Base-by-base conservation (phyloP, 2,329 filamentous ascomycete genomes). In the Fusarium kyushuense region DNA sequence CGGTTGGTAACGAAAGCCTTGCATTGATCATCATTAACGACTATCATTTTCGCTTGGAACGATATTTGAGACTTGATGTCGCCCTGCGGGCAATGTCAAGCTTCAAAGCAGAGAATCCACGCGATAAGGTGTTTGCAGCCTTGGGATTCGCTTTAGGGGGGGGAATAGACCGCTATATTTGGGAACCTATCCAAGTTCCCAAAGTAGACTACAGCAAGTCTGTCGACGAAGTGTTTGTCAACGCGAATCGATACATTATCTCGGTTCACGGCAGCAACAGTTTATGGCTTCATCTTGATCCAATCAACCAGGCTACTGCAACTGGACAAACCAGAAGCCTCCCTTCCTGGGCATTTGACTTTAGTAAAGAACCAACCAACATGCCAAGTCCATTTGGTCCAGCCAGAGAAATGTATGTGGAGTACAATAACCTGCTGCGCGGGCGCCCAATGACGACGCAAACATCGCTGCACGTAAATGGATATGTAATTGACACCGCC, bases 41-140 rank as follows among this genome's bases (percentile, higher is more conserved):
- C 17, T 0, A 5, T 11, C 0, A n/a, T 6, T 36, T 36, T 36
- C n/a, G 35, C 35, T 12, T 12, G 5, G 0, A 0, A 7, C 1
- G 5, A 19, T 12, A 0, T 12, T 19, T 36, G 17, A 19, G 1
- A 4, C n/a, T 36, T 6, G 5, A 19, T 4, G 0, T 3, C 4
- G 35, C 17, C 1, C 17, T 36, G 5, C 11, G 10, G 2, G 5
- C 17, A 36, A 19, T 36, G 10, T 19, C 35, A 6, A 7, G 3
- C 6, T 36, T 13, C 0, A 1, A 36, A 12, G 35, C 6, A 7
- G 10, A 3, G 5, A 5, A 36, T 19, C 35, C 10, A 12, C n/a
- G 35, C 5, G 35, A 36, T 5, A 36, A 36, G 11, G n/a, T 36
- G 1, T 36, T 36, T 4, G 11, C 35, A 13, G 35, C 35, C 13